Percentiles rank a stretch among this genome's conserved stretches.
Evolutionary conservation across 2,329 filamentous ascomycete genomes (phyloP).

Genomic region (Penicillium sclerotigenum): DNA sequence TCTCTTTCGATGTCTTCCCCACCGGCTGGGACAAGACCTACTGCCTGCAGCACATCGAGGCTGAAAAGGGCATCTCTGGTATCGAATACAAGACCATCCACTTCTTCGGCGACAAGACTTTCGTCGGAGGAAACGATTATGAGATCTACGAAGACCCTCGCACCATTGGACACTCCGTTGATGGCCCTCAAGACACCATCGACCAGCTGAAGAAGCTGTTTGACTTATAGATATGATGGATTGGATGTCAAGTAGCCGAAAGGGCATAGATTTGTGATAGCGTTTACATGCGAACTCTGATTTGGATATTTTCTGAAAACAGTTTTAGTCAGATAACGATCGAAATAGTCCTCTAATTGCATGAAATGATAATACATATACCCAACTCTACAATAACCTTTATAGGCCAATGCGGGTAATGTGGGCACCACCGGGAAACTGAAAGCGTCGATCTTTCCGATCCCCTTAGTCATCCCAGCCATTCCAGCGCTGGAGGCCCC

Average conservation of each 20-base stretch:
- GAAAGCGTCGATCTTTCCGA: conserved; percentile 3
- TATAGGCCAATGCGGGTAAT: not conserved
- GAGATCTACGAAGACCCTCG: conserved; percentile 84
- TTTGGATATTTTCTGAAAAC: not conserved
- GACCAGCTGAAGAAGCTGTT: conserved; percentile 78
- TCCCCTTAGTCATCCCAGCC: conserved; percentile 4
- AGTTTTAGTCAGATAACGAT: not conserved
- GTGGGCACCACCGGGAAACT: conserved; percentile 2
- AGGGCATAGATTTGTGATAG: conserved; percentile 15
- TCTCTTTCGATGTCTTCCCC: conserved; percentile 98
- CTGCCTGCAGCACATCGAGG: conserved; percentile 82
- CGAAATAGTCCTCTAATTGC: conserved; percentile 2
- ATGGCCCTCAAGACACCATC: conserved; percentile 76
- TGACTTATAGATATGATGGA: conserved; percentile 49
- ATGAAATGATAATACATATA: not conserved
- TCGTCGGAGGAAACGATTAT: conserved; percentile 86
- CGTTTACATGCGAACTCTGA: conserved; percentile 15
- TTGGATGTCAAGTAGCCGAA: not conserved
- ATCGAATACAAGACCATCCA: conserved; percentile 78
- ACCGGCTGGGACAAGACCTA: conserved; percentile 98
- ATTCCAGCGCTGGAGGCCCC: not conserved
- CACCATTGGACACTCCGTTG: conserved; percentile 81
- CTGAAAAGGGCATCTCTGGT: conserved; percentile 66
- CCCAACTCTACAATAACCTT: not conserved
- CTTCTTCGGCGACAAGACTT: conserved; percentile 98